These are phyloP conservation scores for Rhodosporidiobolus odoratus DNA, from an alignment of 768 basidiomycete species.

Conservation along the genomic window DNA sequence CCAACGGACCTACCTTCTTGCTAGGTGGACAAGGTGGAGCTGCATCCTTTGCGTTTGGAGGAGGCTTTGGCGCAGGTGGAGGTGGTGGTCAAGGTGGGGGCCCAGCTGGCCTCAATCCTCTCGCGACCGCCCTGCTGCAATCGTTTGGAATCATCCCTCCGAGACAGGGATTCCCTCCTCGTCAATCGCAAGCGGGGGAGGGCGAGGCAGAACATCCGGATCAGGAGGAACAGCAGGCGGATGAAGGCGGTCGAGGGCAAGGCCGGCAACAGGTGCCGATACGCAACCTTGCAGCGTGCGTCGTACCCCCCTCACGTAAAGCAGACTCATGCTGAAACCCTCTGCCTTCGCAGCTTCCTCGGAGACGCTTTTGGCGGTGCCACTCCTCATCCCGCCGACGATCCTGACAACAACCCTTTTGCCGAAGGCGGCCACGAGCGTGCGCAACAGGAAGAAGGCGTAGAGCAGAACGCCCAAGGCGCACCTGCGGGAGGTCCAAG, in stretches of 20 bases:
- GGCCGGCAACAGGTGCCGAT: slow-evolving; percentile 23
- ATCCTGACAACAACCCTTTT: slow-evolving; percentile 36
- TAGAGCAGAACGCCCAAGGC: neutral
- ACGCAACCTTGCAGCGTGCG: slow-evolving; percentile 28
- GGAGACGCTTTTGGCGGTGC: slow-evolving; percentile 30
- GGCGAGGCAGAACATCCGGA: neutral
- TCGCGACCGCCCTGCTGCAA: slow-evolving; percentile 9
- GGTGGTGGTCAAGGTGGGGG: neutral
- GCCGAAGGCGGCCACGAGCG: slow-evolving; percentile 29
- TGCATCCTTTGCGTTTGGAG: too few species aligned
- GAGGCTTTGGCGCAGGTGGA: neutral
- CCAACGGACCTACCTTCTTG: neutral
- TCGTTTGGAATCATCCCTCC: slow-evolving; percentile 10
- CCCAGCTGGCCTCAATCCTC: neutral
- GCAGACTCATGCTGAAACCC: neutral
- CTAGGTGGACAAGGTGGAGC: neutral
- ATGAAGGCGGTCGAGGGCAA: neutral
- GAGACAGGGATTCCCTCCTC: neutral
- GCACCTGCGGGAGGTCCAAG: neutral
- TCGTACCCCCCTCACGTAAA: too few species aligned
- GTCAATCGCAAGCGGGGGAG: neutral
- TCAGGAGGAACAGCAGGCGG: slow-evolving; percentile 9
- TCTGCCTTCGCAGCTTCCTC: slow-evolving; percentile 15
- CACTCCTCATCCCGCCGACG: slow-evolving; percentile 27
- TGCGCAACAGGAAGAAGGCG: neutral